Evolutionary conservation across 2,329 filamentous ascomycete genomes (phyloP), one percentile per base, ranked within the genome.

Genomic region (Colletotrichum tropicale): DNA sequence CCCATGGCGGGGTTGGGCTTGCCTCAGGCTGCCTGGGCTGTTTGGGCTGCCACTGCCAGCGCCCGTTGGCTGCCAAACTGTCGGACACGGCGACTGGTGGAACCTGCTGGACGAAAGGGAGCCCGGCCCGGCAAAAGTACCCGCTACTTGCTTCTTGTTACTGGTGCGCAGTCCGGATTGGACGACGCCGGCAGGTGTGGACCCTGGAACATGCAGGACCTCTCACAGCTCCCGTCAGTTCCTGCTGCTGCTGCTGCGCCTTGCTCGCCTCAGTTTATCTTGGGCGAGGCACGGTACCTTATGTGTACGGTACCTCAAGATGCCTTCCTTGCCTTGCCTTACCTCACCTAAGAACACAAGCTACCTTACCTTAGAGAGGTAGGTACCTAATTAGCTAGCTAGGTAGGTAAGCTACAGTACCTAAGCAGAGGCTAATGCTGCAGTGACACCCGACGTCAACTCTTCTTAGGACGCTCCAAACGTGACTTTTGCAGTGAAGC

Each of bases 1-100:
- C 52, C 34, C 21, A 26, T 34, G 4, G 43, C 43, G 48, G 36
- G 74, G 74, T 69, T 76, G 70, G 70, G 74, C 74, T 62, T 75
- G 70, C 56, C 43, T 69, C 18, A 16, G 70, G 74, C 56, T 58
- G 36, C 61, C 67, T 43, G 38, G 72, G 72, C 72, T 48, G 32
- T 15, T 72, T 43, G 38, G 72, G 72, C 72, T 48, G 32, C n/a
- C 36, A 56, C 16, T 56, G 28, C 36, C 56, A 62, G 66, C 28
- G 43, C 18, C n/a, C 21, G 36, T 30, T 24, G 72, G 67, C 61
- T 43, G 26, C 62, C 21, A 68, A 21, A 43, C 32, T 8, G 24
- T 68, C 55, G 18, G 48, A 36, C 21, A 68, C 28, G 64, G 64
- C 64, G 64, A 65, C n/a, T 64, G 66, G 66, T 70, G 43, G 28